These are phyloP conservation scores for Terfezia boudieri DNA, from an alignment of 495 filamentous ascomycete species.

Conservation along the genomic window DNA sequence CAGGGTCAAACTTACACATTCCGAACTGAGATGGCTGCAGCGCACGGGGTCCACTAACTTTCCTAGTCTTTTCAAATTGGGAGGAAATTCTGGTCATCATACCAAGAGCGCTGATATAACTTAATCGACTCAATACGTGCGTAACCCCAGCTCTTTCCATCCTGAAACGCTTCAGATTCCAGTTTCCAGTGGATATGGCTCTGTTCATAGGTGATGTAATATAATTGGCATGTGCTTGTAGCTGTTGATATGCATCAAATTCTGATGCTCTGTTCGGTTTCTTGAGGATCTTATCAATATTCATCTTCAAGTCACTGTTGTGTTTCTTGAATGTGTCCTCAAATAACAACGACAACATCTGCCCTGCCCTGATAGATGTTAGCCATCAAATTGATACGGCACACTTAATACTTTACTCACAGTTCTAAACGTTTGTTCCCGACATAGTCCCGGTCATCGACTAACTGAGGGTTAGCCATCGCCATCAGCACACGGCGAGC, in stretches of 20 bases:
- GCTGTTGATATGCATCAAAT: constrained; percentile 61
- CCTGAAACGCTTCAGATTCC: constrained; percentile 88
- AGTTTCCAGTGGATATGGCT: constrained; percentile 90
- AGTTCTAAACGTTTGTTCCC: constrained; percentile 92
- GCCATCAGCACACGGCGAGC: constrained; percentile 83
- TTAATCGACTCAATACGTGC: constrained; percentile 82
- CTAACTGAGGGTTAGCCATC: constrained; percentile 60
- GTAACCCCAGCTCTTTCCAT: constrained; percentile 97
- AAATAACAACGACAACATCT: constrained; percentile 84
- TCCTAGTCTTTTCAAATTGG: constrained; percentile 96
- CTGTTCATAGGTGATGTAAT: constrained; percentile 83
- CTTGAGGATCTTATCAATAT: constrained; percentile 79
- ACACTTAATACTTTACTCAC: constrained; percentile 8
- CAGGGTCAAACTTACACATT: constrained; percentile 28
- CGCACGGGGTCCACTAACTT: constrained; percentile 83
- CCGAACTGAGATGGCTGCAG: constrained; percentile 94
- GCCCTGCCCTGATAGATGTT: constrained; percentile 35
- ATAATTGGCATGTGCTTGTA: constrained; percentile 51
- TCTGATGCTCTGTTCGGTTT: constrained; percentile 65
- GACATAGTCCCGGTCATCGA: constrained; percentile 93
- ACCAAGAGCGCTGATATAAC: constrained; percentile 91
- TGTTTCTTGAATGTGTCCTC: constrained; percentile 96
- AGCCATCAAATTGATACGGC: too few relatives aligned
- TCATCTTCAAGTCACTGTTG: constrained; percentile 62
- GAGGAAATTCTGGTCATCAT: constrained; percentile 99